A percentile compares a stretch with the other conserved stretches of the same genome.
Evolutionary conservation across 2,329 filamentous ascomycete genomes (phyloP).

Genomic region (Penicillium sp.): DNA sequence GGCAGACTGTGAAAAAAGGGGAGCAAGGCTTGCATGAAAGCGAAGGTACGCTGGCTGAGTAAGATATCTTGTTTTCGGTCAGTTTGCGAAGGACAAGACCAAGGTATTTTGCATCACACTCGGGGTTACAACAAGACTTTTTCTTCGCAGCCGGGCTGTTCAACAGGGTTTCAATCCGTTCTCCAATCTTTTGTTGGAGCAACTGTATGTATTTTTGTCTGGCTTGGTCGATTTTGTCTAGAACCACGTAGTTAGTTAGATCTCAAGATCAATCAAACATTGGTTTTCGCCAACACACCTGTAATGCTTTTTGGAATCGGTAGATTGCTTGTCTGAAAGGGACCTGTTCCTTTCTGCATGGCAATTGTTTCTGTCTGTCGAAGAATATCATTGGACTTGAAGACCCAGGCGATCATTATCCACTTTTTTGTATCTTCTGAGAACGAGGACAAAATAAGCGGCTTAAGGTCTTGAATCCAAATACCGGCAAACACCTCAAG

Average conservation of each 20-base stretch:
- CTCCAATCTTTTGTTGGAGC: background rate
- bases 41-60: background rate
- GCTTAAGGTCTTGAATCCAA: background rate
- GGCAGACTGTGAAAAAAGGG: background rate
- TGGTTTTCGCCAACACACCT: background rate
- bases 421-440: background rate
- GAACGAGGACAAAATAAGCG: too few relatives aligned
- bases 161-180: background rate
- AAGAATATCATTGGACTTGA: background rate
- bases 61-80: background rate
- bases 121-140: background rate
- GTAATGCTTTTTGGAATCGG: background rate
- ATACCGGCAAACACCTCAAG: background rate
- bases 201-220: background rate
- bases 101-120: background rate
- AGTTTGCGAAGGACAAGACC: background rate
- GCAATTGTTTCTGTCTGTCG: background rate
- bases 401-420: background rate
- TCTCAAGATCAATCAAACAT: background rate
- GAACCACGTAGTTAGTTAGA: background rate
- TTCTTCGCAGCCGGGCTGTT: rapidly evolving
- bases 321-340: background rate
- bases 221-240: background rate
- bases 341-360: background rate
- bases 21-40: background rate